A percentile compares a stretch with the other conserved stretches of the same genome.
Evolutionary conservation across 805 yeast species (phyloP).

Genomic region (Lachancea quebecensis): DNA sequence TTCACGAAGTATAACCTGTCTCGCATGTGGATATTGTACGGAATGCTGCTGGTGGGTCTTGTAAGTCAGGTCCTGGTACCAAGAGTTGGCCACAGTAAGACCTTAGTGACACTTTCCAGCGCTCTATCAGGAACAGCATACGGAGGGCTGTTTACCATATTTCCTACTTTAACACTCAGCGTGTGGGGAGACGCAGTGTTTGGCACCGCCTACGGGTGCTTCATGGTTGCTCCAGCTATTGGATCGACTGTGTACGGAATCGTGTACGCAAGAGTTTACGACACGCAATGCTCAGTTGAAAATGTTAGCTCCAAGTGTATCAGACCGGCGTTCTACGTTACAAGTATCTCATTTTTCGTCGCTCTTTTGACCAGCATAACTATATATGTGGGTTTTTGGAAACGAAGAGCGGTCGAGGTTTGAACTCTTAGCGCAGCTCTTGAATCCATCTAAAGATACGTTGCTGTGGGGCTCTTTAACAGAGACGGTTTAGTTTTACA

Average conservation of each 20-base stretch:
- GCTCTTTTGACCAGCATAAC: background rate
- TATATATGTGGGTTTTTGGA: slow-evolving; percentile 5
- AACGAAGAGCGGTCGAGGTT: slow-evolving; percentile 2
- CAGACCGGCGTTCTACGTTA: slow-evolving; percentile 16
- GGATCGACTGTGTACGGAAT: slow-evolving; percentile 68
- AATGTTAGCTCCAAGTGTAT: slow-evolving; percentile 14
- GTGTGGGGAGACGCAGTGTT: slow-evolving; percentile 84
- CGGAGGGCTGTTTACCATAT: slow-evolving; percentile 80
- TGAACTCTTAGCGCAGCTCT: background rate
- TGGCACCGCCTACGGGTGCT: slow-evolving; percentile 90
- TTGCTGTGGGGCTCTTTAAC: too few species aligned
- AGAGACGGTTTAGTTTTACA: background rate
- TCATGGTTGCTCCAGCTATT: slow-evolving; percentile 81
- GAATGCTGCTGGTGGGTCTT: slow-evolving; percentile 32
- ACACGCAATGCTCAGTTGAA: slow-evolving; percentile 28
- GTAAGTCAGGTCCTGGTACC: slow-evolving; percentile 32
- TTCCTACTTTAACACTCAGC: slow-evolving; percentile 75
- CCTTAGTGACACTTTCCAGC: slow-evolving; percentile 31
- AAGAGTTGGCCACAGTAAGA: slow-evolving; percentile 15
- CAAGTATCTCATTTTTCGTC: slow-evolving; percentile 10
- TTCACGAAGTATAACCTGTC: slow-evolving; percentile 31
- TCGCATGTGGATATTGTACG: slow-evolving; percentile 29
- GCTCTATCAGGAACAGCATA: slow-evolving; percentile 60
- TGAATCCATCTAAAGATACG: background rate
- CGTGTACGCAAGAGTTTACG: slow-evolving; percentile 60